Base-by-base conservation (phyloP, 1,139 yeast genomes). In the Hyphopichia wangnamkhiaoensis region DNA sequence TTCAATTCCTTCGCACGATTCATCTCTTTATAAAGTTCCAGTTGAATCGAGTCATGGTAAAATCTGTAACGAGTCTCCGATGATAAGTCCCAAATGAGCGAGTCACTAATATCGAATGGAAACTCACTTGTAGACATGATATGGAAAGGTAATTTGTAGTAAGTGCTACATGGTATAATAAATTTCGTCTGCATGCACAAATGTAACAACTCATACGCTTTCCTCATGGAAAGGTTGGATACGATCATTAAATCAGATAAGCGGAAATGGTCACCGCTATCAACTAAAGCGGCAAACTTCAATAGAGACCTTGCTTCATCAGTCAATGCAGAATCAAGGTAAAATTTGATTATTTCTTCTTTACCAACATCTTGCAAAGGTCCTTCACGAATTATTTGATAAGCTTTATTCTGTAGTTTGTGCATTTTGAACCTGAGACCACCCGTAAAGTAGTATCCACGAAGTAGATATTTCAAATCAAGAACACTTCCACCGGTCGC, bases 81-180 rank as follows among this genome's bases (percentile, higher is more conserved):
- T 0, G 79, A 65, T 30, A 77, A 57, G 16, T 62, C 62, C 48
- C 67, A 56, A 7, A 73, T 54, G 33, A 63, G 63, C 1, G 60
- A 52, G 15, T 67, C 68, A 4, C 61, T 50, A n/a, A 76, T 41
- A 3, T 64, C 64, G 37, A 75, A 68, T 0, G 75, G 69, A 28
- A 64, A 60, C 1, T 59, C 60, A 2, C 55, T 53, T 1, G 62
- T 53, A 16, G 68, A 58, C 27, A 66, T 41, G 18, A 61, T 40
- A 42, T 71, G 71, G 44, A 75, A 73, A 4, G 82, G 81, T 24
- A 75, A 59, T 46, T 76, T 77, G 51, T 76, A 76, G 44, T 66
- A 69, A 1, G 73, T 58, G 17, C 72, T 68, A 9, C 67, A 58
- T 1, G 81, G 78, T 1, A 55, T 48, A 6, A 78, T 49, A 1